These are phyloP conservation scores for Ricinus communis DNA, from an alignment of 345 rosid species.

Conservation along the genomic window DNA sequence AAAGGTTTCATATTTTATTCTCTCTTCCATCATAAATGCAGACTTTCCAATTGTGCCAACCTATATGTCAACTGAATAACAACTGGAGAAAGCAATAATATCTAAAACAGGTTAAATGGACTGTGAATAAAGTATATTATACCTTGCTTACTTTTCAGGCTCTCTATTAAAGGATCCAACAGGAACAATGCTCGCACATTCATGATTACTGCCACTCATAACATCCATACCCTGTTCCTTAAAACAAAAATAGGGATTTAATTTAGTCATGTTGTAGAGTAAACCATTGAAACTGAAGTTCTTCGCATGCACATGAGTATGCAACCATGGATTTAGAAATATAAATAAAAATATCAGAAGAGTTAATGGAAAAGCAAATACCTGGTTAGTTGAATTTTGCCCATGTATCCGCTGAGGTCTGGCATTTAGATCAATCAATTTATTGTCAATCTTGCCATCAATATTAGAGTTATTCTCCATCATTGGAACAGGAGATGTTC, in stretches of 20 bases:
- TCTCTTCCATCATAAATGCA: too few relatives aligned
- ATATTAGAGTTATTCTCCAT: constrained; percentile 38
- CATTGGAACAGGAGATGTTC: constrained; percentile 31
- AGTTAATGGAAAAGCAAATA: constrained; percentile 21
- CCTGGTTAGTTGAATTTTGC: constrained; percentile 53
- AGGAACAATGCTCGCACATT: constrained; percentile 53
- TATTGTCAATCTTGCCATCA: constrained; percentile 49
- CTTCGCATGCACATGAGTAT: constrained; percentile 6
- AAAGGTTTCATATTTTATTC: too few relatives aligned
- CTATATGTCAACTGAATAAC: background rate
- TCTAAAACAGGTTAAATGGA: background rate
- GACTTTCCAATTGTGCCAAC: background rate
- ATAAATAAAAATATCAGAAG: constrained; percentile 6
- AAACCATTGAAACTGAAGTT: background rate
- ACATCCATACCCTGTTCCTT: constrained; percentile 54
- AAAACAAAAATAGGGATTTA: constrained; percentile 5
- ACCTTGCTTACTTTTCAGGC: constrained; percentile 62
- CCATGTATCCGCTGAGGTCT: constrained; percentile 61
- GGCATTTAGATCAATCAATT: constrained; percentile 66
- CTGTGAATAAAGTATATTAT: constrained; percentile 1
- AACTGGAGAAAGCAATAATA: background rate
- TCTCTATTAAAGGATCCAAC: constrained; percentile 59
- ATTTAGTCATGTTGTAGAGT: background rate
- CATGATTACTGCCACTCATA: constrained; percentile 49
- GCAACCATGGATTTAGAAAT: background rate